A percentile compares a stretch with the other conserved stretches of the same genome.
phyloP scores from a whole-genome alignment of 2,329 filamentous ascomycete genomes.

The Xylariaceae sp. region DNA sequence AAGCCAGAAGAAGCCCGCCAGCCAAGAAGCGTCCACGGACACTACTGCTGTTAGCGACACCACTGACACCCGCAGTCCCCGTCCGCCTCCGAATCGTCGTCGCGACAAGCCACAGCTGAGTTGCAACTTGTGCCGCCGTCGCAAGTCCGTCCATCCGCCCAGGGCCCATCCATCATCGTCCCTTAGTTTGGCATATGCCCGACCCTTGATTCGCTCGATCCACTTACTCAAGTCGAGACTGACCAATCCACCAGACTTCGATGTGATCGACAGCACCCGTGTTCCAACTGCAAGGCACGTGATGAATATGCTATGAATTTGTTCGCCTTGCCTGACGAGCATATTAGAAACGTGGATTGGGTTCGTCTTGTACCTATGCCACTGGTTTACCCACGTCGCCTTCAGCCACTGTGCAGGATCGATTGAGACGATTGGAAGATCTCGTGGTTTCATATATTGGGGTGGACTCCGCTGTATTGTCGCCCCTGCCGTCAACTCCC shows the following conservation, averaged over 20 bases:
- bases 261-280: conserved; percentile 22
- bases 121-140: conserved; percentile 21
- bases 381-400: conserved; percentile 2
- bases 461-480: conserved; percentile 2
- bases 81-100: conserved; percentile 21
- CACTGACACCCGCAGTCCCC: background rate
- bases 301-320: background rate
- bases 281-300: conserved; percentile 16
- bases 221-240: background rate
- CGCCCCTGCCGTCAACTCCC: background rate
- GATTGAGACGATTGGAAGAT: conserved; percentile 17
- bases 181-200: background rate
- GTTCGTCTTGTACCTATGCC: conserved; percentile 16
- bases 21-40: too few relatives aligned
- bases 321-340: background rate
- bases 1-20: too few relatives aligned
- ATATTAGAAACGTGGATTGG: conserved; percentile 17
- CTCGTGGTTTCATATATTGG: conserved; percentile 20
- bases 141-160: conserved; percentile 16
- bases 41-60: too few relatives aligned
- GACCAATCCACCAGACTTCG: conserved; percentile 11
- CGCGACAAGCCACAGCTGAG: conserved; percentile 24
- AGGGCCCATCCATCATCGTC: too few relatives aligned
- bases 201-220: too few relatives aligned
- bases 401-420: conserved; percentile 12